Evolutionary conservation across 108 stramenopile genomes (phyloP).

Genomic region (Nitzschia sp.): DNA sequence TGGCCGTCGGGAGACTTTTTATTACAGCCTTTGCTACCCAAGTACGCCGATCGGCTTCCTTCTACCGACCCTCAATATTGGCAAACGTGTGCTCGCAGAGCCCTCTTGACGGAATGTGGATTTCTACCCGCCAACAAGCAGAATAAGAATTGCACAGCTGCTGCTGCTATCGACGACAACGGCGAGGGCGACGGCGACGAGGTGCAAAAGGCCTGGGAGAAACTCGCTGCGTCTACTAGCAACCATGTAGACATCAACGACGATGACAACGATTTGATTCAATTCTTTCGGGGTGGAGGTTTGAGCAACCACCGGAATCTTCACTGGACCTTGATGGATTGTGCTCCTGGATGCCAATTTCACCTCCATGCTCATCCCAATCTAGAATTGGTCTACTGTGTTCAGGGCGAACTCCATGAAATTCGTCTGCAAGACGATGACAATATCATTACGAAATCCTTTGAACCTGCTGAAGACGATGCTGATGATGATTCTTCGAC

Average conservation of each 20-base stretch:
- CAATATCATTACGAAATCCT: slow-evolving; percentile 5
- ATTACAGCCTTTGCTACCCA: not conserved
- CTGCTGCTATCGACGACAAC: not conserved
- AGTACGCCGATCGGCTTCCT: not conserved
- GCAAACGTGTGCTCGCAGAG: slow-evolving; percentile 5
- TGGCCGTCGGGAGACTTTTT: slow-evolving; percentile 13
- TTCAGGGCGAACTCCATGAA: slow-evolving; percentile 34
- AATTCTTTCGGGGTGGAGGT: slow-evolving; percentile 12
- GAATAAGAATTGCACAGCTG: not conserved
- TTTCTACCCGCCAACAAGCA: not conserved
- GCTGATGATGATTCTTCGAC: not conserved
- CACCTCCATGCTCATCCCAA: slow-evolving; percentile 55
- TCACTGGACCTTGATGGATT: slow-evolving; percentile 36
- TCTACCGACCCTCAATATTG: not conserved
- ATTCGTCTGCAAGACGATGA: slow-evolving; percentile 29
- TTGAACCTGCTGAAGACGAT: slow-evolving; percentile 9
- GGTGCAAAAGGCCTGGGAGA: not conserved
- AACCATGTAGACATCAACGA: not conserved
- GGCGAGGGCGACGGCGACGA: not conserved
- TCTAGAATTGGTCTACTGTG: slow-evolving; percentile 36
- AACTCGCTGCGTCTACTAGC: not conserved
- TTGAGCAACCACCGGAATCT: slow-evolving; percentile 26
- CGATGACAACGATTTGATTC: slow-evolving; percentile 10
- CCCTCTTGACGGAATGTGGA: slow-evolving; percentile 1
- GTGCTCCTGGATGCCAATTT: slow-evolving; percentile 33